Percentiles rank a stretch among this genome's conserved stretches.
These are phyloP conservation scores for Kockovaella imperatae DNA, from an alignment of 768 basidiomycete genomes.

Conservation along the genomic window DNA sequence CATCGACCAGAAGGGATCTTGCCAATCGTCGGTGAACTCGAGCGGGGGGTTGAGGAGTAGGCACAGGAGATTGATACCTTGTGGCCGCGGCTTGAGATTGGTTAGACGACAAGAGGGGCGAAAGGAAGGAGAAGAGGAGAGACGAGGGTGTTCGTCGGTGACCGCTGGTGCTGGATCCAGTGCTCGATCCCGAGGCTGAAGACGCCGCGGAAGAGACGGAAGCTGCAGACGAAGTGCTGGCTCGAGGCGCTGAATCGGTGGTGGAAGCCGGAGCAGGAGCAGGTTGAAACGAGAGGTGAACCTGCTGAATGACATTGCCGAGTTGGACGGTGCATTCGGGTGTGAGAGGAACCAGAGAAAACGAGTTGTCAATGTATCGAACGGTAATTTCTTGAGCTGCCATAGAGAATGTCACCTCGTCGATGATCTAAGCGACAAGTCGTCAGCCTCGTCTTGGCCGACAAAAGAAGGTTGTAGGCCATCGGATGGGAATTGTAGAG, in stretches of 20 bases:
- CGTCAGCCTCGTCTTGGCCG: background rate
- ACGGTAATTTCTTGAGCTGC: slow-evolving; percentile 24
- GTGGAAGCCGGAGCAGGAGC: slow-evolving; percentile 4
- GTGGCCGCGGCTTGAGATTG: background rate
- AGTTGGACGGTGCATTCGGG: slow-evolving; percentile 18
- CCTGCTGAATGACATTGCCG: slow-evolving; percentile 33
- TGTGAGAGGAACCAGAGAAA: slow-evolving; percentile 23
- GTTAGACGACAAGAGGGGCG: slow-evolving; percentile 21
- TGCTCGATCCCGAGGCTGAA: background rate
- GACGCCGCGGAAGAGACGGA: slow-evolving; percentile 8
- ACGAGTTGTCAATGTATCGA: slow-evolving; percentile 37
- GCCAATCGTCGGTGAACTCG: slow-evolving; percentile 43
- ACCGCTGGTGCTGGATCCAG: too few relatives aligned
- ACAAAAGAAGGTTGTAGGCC: too few relatives aligned
- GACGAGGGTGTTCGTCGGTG: slow-evolving; percentile 30
- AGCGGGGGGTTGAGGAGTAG: slow-evolving; percentile 17
- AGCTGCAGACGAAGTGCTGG: slow-evolving; percentile 1
- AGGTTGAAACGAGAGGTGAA: slow-evolving; percentile 36
- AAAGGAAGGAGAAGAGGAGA: slow-evolving; percentile 40
- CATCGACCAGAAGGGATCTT: slow-evolving; percentile 43
- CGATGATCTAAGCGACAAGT: slow-evolving; percentile 25
- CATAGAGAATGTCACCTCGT: slow-evolving; percentile 45
- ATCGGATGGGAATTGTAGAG: too few relatives aligned
- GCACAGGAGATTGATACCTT: background rate
- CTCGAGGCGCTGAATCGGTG: background rate